Conservation (phyloP, 148 eudicot genomes). For the Dianthus caryophyllus region DNA sequence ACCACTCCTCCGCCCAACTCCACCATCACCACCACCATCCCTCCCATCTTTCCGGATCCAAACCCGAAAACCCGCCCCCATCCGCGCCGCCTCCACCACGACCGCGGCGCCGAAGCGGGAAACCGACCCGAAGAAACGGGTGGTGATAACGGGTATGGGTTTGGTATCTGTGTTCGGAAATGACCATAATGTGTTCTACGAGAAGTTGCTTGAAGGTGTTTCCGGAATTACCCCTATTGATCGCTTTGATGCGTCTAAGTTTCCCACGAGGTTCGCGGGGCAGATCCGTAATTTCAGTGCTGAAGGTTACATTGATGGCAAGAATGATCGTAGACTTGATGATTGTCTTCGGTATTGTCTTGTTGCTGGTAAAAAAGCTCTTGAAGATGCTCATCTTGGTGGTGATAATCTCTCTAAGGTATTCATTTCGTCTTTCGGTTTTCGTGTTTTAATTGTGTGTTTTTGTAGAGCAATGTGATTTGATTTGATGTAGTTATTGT, state of each 20-base stretch:
- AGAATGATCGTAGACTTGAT: constrained; percentile 60
- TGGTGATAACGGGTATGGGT: constrained; percentile 89
- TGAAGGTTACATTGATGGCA: constrained; percentile 63
- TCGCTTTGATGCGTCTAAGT: constrained; percentile 83
- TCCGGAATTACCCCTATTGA: constrained; percentile 70
- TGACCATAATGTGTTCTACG: constrained; percentile 68
- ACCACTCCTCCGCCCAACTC: constrained; percentile 11
- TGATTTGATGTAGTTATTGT: no score
- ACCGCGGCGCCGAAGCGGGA: constrained; percentile 60
- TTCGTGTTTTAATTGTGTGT: no score
- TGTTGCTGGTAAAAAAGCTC: constrained; percentile 74
- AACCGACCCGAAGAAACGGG: constrained; percentile 87
- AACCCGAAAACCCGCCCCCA: constrained; percentile 22
- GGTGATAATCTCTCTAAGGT: constrained; percentile 55
- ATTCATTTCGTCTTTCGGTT: background rate
- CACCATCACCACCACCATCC: constrained; percentile 15
- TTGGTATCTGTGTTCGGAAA: constrained; percentile 88
- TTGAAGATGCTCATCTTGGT: constrained; percentile 51
- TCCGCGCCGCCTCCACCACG: constrained; percentile 28
- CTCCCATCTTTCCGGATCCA: constrained; percentile 12
- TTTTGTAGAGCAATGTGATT: no score
- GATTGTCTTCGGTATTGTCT: constrained; percentile 57
- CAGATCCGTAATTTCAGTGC: constrained; percentile 57
- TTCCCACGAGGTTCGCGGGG: constrained; percentile 68
- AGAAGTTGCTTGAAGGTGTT: constrained; percentile 72